These are phyloP conservation scores for Geoglossum cookeanum DNA, from an alignment of 2,329 filamentous ascomycete species.

Conservation along the genomic window DNA sequence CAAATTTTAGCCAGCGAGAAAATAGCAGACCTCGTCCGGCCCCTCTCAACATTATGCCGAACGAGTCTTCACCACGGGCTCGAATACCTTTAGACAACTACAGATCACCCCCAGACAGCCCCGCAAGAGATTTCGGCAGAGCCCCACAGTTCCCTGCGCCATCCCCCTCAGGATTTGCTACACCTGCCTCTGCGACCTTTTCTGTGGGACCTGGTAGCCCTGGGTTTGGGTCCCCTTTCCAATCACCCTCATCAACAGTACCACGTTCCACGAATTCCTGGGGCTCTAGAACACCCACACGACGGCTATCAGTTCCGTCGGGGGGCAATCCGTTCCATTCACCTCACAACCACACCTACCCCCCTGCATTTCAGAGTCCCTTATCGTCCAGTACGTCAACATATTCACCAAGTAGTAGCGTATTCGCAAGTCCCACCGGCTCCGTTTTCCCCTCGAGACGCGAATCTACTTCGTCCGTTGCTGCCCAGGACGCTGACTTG, in stretches of 20 bases:
- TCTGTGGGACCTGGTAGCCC: conserved; percentile 62
- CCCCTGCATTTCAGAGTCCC: conserved; percentile 35
- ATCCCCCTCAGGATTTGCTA: conserved; percentile 58
- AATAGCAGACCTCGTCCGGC: conserved; percentile 56
- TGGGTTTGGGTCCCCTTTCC: conserved; percentile 45
- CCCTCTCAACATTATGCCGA: conserved; percentile 57
- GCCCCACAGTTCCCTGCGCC: conserved; percentile 45
- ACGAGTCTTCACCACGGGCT: conserved; percentile 40
- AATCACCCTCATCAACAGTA: conserved; percentile 53
- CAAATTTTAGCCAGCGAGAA: conserved; percentile 36
- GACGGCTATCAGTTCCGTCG: conserved; percentile 68
- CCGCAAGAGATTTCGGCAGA: conserved; percentile 30
- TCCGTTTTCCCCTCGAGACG: conserved; percentile 43
- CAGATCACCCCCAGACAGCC: conserved; percentile 42
- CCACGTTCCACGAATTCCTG: conserved; percentile 59
- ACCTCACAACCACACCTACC: conserved; percentile 35
- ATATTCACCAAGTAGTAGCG: conserved; percentile 38
- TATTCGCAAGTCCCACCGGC: conserved; percentile 46
- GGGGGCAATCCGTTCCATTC: conserved; percentile 55
- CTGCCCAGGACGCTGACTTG: conserved; percentile 50
- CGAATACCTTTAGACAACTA: conserved; percentile 46
- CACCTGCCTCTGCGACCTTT: conserved; percentile 68
- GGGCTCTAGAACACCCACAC: conserved; percentile 45
- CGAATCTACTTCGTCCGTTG: conserved; percentile 42
- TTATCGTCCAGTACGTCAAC: conserved; percentile 31